These are phyloP conservation scores for Picochlorum sp. DNA, from an alignment of 139 green algal genomes.

Conservation along the genomic window DNA sequence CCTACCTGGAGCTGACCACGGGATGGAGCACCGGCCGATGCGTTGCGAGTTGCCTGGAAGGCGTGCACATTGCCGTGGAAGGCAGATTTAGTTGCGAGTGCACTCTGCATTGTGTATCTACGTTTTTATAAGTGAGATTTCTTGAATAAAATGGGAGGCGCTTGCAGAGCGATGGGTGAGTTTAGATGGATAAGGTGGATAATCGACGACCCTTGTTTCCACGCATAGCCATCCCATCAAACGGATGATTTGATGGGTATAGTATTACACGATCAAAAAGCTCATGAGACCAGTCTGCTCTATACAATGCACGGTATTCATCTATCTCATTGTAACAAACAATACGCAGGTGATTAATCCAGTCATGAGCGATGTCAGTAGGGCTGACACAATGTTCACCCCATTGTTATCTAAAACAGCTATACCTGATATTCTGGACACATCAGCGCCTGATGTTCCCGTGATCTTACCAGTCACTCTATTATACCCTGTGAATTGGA, in stretches of 20 bases:
- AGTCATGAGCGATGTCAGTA: slow-evolving; percentile 16
- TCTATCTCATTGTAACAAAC: not conserved
- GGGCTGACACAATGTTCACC: slow-evolving; percentile 45
- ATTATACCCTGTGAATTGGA: slow-evolving; percentile 82
- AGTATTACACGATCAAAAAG: no score
- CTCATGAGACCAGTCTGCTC: no score
- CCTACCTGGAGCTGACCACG: slow-evolving; percentile 11
- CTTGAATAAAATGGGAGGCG: not conserved
- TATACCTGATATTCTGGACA: slow-evolving; percentile 33
- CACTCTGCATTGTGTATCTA: slow-evolving; percentile 1
- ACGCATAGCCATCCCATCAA: no score
- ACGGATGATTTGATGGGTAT: no score
- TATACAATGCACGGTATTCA: not conserved
- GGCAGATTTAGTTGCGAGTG: not conserved
- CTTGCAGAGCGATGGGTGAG: not conserved
- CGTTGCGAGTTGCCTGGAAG: slow-evolving; percentile 2
- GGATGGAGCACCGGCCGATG: not conserved
- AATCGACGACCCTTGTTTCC: not conserved
- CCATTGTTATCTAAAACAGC: slow-evolving; percentile 45
- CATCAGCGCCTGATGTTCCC: slow-evolving; percentile 21
- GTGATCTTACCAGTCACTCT: slow-evolving; percentile 18
- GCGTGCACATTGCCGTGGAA: slow-evolving; percentile 1
- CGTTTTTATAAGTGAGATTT: not conserved
- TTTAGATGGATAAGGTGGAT: not conserved
- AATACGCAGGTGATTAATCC: not conserved